A percentile compares a stretch with the other conserved stretches of the same genome.
Evolutionary conservation across 768 basidiomycete genomes (phyloP).

Genomic region (Antrodiella citrinella): DNA sequence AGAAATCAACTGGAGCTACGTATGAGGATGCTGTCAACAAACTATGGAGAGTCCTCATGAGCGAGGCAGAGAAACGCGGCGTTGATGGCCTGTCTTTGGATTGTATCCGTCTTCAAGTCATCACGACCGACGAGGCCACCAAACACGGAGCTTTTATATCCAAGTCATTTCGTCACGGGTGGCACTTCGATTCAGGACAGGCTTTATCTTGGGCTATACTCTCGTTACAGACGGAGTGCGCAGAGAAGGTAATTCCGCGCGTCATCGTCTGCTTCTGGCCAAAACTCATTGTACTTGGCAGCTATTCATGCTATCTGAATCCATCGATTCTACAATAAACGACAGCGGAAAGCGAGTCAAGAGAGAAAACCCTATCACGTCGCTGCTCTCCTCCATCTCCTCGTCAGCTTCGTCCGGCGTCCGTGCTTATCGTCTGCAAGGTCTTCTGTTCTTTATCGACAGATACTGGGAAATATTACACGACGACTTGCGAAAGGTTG

Average conservation of each 20-base stretch:
- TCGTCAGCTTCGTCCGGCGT: conserved; percentile 24
- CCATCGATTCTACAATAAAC: conserved; percentile 25
- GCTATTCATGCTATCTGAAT: conserved; percentile 62
- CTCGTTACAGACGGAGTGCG: conserved; percentile 75
- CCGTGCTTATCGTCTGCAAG: conserved; percentile 54
- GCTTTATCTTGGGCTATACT: conserved; percentile 74
- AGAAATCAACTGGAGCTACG: neutral
- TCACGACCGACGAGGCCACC: conserved; percentile 8
- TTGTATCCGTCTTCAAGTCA: conserved; percentile 49
- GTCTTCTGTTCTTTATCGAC: conserved; percentile 79
- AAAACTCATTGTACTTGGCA: conserved; percentile 20
- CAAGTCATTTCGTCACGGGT: conserved; percentile 63
- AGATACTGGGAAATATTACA: conserved; percentile 67
- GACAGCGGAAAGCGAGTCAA: conserved; percentile 42
- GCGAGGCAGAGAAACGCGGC: conserved; percentile 56
- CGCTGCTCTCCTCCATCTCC: conserved; percentile 45
- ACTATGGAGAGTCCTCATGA: conserved; percentile 49
- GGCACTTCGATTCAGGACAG: conserved; percentile 60
- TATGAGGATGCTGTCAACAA: conserved; percentile 34
- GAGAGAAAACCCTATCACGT: conserved; percentile 50
- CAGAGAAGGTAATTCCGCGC: conserved; percentile 42
- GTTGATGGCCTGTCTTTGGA: conserved; percentile 60
- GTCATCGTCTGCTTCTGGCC: too few species aligned
- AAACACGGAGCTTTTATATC: conserved; percentile 41
- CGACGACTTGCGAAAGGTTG: conserved; percentile 42